These are phyloP conservation scores for Glaciozyma martinii DNA, from an alignment of 768 basidiomycete genomes.

Conservation along the genomic window DNA sequence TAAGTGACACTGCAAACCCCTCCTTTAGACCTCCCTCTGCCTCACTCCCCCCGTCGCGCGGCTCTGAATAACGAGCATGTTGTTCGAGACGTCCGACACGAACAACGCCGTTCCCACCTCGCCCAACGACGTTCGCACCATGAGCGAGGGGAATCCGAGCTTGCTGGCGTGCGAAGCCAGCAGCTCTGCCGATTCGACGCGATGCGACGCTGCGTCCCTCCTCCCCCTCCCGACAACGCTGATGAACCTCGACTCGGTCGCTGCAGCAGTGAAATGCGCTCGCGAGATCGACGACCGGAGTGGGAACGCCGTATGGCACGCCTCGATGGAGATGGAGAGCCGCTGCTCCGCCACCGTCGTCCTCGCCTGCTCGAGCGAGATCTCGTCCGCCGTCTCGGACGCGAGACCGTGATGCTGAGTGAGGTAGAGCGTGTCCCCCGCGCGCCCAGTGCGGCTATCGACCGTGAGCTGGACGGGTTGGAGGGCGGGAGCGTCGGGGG, in stretches of 20 bases:
- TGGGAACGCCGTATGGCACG: constrained; percentile 32
- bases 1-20: no score
- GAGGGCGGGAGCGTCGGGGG: constrained; percentile 7
- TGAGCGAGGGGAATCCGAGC: neutral
- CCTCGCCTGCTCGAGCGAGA: constrained; percentile 48
- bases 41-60: constrained; percentile 14
- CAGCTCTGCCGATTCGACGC: constrained; percentile 6
- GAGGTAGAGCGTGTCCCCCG: constrained; percentile 64
- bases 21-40: neutral
- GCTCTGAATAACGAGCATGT: constrained; percentile 40
- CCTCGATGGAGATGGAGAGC: constrained; percentile 52
- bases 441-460: constrained; percentile 40
- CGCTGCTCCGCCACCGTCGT: constrained; percentile 74
- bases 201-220: constrained; percentile 19
- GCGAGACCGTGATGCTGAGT: constrained; percentile 54
- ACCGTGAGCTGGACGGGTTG: constrained; percentile 9
- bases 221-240: constrained; percentile 20
- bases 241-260: constrained; percentile 3
- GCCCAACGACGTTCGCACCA: constrained; percentile 69
- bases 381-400: constrained; percentile 62
- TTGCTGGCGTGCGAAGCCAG: neutral
- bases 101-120: constrained; percentile 73
- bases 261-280: neutral
- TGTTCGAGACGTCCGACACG: constrained; percentile 43
- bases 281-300: constrained; percentile 5